Evolutionary conservation across 805 yeast genomes (phyloP).

Genomic region (Spathaspora arborariae): DNA sequence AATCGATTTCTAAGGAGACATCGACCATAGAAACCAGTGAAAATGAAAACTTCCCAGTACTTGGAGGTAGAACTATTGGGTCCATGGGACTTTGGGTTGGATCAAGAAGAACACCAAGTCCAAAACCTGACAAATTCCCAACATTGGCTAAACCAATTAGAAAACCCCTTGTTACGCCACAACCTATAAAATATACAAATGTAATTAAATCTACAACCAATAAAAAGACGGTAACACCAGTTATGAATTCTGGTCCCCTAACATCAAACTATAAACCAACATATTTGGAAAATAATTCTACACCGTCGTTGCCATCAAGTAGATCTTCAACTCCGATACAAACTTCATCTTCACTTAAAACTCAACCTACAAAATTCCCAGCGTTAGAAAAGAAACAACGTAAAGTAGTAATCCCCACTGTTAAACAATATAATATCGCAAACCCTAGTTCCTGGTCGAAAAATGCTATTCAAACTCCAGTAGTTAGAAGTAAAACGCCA

Average conservation of each 20-base stretch:
- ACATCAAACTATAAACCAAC: constrained; percentile 24
- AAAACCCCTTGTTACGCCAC: constrained; percentile 2
- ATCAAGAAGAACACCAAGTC: constrained; percentile 5
- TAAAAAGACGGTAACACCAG: constrained; percentile 5
- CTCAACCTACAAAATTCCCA: constrained; percentile 41
- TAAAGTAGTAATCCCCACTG: constrained; percentile 51
- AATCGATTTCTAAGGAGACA: constrained; percentile 17
- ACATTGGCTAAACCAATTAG: constrained; percentile 26
- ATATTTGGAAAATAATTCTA: constrained; percentile 25
- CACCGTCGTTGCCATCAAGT: constrained; percentile 25
- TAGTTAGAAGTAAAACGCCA: not conserved
- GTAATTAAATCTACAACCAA: constrained; percentile 19
- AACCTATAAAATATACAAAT: constrained; percentile 35
- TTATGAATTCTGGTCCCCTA: constrained; percentile 15
- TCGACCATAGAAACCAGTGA: constrained; percentile 14
- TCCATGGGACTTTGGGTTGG: constrained; percentile 11
- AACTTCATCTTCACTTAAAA: constrained; percentile 18
- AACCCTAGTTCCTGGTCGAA: constrained; percentile 20
- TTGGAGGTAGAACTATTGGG: constrained; percentile 33
- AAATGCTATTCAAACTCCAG: not conserved
- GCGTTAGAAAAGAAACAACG: constrained; percentile 39
- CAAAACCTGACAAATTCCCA: constrained; percentile 29
- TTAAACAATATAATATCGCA: constrained; percentile 41
- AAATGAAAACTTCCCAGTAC: constrained; percentile 47
- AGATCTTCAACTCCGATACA: constrained; percentile 2